These are phyloP conservation scores for Aspergillus avenaceus DNA, from an alignment of 495 filamentous ascomycete species.

Conservation along the genomic window DNA sequence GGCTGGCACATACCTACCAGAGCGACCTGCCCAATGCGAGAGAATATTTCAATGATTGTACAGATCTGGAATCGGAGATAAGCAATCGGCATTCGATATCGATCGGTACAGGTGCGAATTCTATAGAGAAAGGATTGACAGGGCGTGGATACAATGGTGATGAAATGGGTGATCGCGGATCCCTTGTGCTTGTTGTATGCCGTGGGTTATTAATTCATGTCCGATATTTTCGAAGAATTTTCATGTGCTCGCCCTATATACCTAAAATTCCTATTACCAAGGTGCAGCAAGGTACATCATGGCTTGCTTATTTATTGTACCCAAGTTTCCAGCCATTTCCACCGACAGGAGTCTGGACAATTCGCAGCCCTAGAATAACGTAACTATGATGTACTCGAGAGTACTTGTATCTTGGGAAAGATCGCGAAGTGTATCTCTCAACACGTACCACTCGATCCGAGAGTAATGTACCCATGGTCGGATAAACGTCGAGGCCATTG, in stretches of 20 bases:
- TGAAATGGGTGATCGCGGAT: neutral
- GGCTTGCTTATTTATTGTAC: no score
- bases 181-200: no score
- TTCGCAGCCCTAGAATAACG: no score
- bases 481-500: neutral
- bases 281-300: no score
- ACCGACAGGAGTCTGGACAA: neutral
- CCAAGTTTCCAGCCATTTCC: neutral
- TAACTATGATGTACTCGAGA: neutral
- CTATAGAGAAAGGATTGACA: neutral
- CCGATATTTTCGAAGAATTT: no score
- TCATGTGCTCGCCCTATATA: no score
- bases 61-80: neutral
- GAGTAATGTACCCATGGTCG: neutral
- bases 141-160: neutral
- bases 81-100: neutral
- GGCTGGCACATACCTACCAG: neutral
- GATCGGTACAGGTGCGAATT: neutral
- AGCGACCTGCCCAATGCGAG: neutral
- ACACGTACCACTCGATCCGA: neutral
- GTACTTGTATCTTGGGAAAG: no score
- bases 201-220: no score
- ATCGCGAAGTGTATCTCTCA: neutral
- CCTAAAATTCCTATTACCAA: no score
- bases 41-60: neutral